phyloP scores from a whole-genome alignment of 495 filamentous ascomycete genomes.

The Hypoxylon intermedium region DNA sequence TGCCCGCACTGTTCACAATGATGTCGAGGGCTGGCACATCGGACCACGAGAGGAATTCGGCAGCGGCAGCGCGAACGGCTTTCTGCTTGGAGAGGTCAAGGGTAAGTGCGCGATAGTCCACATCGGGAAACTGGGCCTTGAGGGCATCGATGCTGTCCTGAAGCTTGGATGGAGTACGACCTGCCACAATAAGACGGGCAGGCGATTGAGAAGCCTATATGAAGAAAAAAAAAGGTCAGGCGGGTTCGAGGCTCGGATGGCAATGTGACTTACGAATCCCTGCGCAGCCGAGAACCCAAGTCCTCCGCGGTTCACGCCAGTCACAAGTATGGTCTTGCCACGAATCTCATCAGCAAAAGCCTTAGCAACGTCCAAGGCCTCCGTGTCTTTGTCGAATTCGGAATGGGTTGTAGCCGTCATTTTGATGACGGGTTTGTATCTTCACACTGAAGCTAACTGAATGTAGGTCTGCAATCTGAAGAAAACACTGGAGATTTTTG shows the following conservation, averaged over 20 bases:
- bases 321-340: slow-evolving; percentile 53
- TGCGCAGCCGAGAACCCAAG: slow-evolving; percentile 52
- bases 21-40: slow-evolving; percentile 52
- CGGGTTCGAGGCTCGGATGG: neutral
- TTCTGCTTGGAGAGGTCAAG: slow-evolving; percentile 56
- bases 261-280: slow-evolving; percentile 48
- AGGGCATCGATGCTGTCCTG: slow-evolving; percentile 47
- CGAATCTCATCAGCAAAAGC: slow-evolving; percentile 45
- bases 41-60: slow-evolving; percentile 47
- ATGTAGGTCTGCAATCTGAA: no score
- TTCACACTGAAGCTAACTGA: no score
- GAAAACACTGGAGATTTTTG: no score
- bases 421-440: slow-evolving; percentile 1
- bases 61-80: slow-evolving; percentile 52
- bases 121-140: slow-evolving; percentile 44
- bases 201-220: slow-evolving; percentile 53
- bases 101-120: slow-evolving; percentile 49
- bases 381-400: slow-evolving; percentile 49
- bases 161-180: slow-evolving; percentile 50
- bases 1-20: slow-evolving; percentile 57
- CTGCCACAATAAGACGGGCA: slow-evolving; percentile 49
- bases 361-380: slow-evolving; percentile 50
- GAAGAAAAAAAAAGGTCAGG: slow-evolving; percentile 8
- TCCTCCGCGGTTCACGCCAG: slow-evolving; percentile 50
- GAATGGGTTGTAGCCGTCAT: slow-evolving; percentile 47